Conservation (phyloP, 1,139 yeast species). For the Geotrichum aggregatum region DNA sequence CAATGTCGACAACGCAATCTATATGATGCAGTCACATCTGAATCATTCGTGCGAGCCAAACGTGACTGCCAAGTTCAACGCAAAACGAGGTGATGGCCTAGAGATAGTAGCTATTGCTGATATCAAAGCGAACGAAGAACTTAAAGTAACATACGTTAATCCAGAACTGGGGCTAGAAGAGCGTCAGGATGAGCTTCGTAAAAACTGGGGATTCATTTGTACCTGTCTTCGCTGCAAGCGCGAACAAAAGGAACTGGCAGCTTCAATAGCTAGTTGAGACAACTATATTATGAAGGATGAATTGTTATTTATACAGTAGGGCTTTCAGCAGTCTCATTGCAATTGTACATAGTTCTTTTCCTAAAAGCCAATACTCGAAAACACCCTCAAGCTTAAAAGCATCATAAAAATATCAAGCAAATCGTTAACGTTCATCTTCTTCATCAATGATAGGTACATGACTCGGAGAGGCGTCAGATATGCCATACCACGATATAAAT, state of each 20-base stretch:
- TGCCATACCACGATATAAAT: conserved; percentile 75
- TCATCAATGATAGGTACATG: not conserved
- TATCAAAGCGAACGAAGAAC: conserved; percentile 62
- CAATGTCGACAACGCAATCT: conserved; percentile 58
- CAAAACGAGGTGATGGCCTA: conserved; percentile 45
- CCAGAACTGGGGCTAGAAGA: conserved; percentile 59
- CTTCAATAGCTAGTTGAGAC: too few relatives aligned
- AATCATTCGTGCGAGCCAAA: conserved; percentile 78
- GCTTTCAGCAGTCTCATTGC: too few relatives aligned
- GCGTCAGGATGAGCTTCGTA: conserved; percentile 62
- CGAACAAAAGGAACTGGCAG: conserved; percentile 43
- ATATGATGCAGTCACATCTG: conserved; percentile 60
- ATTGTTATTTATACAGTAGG: too few relatives aligned
- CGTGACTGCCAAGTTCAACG: conserved; percentile 49
- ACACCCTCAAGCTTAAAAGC: too few relatives aligned
- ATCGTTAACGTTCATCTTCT: too few relatives aligned
- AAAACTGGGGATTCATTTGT: conserved; percentile 85
- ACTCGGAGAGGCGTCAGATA: conserved; percentile 50
- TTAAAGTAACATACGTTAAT: conserved; percentile 66
- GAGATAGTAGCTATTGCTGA: conserved; percentile 57
- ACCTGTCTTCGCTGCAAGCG: conserved; percentile 59
- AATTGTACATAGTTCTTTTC: too few relatives aligned
- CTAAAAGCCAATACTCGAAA: too few relatives aligned
- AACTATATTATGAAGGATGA: too few relatives aligned
- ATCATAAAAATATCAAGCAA: too few relatives aligned